Conservation (phyloP, 2,329 filamentous ascomycete genomes). For the Neonectria hederae region DNA sequence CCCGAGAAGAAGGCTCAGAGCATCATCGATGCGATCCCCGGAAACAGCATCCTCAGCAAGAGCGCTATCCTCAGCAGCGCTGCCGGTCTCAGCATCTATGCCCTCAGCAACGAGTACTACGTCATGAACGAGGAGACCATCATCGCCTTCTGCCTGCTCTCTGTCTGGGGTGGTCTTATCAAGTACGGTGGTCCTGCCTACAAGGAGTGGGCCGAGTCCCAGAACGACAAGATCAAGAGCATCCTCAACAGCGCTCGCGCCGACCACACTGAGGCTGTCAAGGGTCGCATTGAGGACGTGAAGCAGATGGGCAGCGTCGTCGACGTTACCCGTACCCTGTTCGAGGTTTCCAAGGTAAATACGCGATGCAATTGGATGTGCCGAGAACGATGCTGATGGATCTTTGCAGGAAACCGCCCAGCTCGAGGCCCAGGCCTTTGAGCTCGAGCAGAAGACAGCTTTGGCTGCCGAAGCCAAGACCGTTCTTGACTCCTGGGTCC, state of each 20-base stretch:
- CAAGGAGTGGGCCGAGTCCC: slow-evolving; percentile 88
- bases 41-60: slow-evolving; percentile 93
- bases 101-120: slow-evolving; percentile 99
- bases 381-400: slow-evolving; percentile 33
- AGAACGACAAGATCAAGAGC: slow-evolving; percentile 91
- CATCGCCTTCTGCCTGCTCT: slow-evolving; percentile 89
- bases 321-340: slow-evolving; percentile 95
- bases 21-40: slow-evolving; percentile 91
- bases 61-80: slow-evolving; percentile 94
- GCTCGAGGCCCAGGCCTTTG: slow-evolving; percentile 94
- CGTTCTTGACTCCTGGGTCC: slow-evolving; percentile 97
- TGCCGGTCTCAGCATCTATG: slow-evolving; percentile 89
- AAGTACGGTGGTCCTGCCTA: slow-evolving; percentile 95
- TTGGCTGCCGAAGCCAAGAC: slow-evolving; percentile 92
- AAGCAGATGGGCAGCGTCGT: slow-evolving; percentile 94
- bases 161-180: slow-evolving; percentile 90
- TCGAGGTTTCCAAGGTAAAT: slow-evolving; percentile 95
- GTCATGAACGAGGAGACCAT: slow-evolving; percentile 99
- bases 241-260: slow-evolving; percentile 93
- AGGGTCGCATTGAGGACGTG: slow-evolving; percentile 92
- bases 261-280: slow-evolving; percentile 95
- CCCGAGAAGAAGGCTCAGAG: slow-evolving; percentile 98
- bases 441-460: slow-evolving; percentile 96
- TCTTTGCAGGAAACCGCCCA: slow-evolving; percentile 85
- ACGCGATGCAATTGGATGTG: slow-evolving; percentile 21